phyloP scores from a whole-genome alignment of 2,329 filamentous ascomycete species.

The Penicillium vulpinum region DNA sequence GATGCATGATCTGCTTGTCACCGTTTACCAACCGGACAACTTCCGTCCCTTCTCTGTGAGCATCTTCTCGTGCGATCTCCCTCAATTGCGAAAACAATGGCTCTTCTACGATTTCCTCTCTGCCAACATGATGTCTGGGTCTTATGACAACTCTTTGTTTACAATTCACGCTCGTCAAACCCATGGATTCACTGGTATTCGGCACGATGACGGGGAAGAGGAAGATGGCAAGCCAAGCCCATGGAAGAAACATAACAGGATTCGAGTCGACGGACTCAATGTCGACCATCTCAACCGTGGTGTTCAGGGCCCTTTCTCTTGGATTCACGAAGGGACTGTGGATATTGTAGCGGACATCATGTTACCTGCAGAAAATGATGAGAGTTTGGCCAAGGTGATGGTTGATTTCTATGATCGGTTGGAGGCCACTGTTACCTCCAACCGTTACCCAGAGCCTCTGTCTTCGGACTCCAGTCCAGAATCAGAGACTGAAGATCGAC shows the following conservation, averaged over 20 bases:
- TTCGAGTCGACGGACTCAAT: conserved; percentile 88
- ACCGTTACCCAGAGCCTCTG: conserved; percentile 54
- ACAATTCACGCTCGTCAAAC: conserved; percentile 94
- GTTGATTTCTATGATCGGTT: conserved; percentile 96
- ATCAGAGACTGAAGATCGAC: conserved; percentile 54
- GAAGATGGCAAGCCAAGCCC: conserved; percentile 65
- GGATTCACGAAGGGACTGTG: conserved; percentile 96
- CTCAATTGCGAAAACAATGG: conserved; percentile 91
- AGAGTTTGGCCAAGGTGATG: conserved; percentile 89
- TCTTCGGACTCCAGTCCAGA: conserved; percentile 23
- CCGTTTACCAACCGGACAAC: conserved; percentile 81
- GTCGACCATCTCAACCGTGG: conserved; percentile 96
- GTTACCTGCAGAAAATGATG: conserved; percentile 84
- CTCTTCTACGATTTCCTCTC: conserved; percentile 96
- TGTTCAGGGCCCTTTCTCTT: conserved; percentile 90
- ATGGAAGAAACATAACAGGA: conserved; percentile 94
- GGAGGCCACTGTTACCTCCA: conserved; percentile 84
- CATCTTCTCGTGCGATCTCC: conserved; percentile 93
- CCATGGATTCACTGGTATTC: conserved; percentile 71
- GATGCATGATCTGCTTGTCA: conserved; percentile 88
- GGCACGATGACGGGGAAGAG: conserved; percentile 57
- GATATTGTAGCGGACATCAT: conserved; percentile 96
- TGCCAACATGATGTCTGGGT: conserved; percentile 93
- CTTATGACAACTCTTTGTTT: conserved; percentile 92
- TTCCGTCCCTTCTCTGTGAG: conserved; percentile 96